Conservation (phyloP, 2,329 filamentous ascomycete species). For the Pseudomassariella vexata region DNA sequence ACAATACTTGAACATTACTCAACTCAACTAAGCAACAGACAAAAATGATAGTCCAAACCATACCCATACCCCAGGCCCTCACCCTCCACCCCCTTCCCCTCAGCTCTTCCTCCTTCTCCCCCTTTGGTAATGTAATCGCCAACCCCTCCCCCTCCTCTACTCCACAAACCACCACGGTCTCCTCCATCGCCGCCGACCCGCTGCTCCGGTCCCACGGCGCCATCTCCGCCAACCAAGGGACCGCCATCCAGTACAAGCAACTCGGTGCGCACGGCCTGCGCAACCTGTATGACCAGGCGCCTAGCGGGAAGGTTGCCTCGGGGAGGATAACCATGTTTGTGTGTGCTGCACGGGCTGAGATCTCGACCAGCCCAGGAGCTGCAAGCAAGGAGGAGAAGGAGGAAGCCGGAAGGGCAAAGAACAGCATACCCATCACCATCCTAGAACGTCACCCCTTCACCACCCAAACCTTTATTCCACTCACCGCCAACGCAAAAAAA, state of each 20-base stretch:
- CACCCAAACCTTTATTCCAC: conserved; percentile 84
- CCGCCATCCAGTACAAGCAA: conserved; percentile 78
- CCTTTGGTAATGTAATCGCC: conserved; percentile 78
- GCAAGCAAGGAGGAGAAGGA: too few species aligned
- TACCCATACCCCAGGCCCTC: conserved; percentile 17
- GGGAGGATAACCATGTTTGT: conserved; percentile 85
- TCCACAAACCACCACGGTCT: conserved; percentile 28
- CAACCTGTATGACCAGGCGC: conserved; percentile 64
- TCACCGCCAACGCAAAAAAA: conserved; percentile 43
- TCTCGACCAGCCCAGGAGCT: neutral
- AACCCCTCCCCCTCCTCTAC: conserved; percentile 60
- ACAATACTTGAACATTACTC: too few species aligned
- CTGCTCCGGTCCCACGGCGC: conserved; percentile 42
- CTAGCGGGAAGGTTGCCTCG: conserved; percentile 48
- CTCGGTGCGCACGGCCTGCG: conserved; percentile 69
- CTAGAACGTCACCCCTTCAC: conserved; percentile 93
- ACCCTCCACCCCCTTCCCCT: conserved; percentile 59
- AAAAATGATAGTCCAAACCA: conserved; percentile 20
- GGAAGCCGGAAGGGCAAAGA: neutral
- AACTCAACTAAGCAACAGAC: too few species aligned
- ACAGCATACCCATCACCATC: conserved; percentile 55
- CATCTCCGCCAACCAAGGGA: conserved; percentile 74
- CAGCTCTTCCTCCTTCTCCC: conserved; percentile 61
- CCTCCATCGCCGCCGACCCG: conserved; percentile 12
- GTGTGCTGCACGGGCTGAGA: conserved; percentile 58